Base-by-base conservation (phyloP, 768 basidiomycete species). In the Phylloporus scabripes region DNA sequence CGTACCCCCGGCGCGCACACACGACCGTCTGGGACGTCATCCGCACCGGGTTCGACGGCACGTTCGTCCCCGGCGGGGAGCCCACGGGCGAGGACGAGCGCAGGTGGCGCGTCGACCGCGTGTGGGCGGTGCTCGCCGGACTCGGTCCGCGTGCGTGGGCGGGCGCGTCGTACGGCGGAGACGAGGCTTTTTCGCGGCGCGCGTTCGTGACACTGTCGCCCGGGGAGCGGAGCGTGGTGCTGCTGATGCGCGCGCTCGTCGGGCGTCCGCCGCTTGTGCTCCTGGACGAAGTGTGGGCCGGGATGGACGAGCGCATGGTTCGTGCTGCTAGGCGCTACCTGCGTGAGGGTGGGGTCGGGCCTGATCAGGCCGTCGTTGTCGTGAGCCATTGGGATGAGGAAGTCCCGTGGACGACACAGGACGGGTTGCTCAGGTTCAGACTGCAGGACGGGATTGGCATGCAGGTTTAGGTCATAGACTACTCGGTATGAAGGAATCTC, bases 361-460 rank as follows among this genome's bases (percentile, higher is more conserved):
- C 66, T 10, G 70, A 76, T 37, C 92, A 96, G 70, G 85, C 84
- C 2, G 85, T 92, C 20, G 75, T 97, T 1, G 84, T 90, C 3
- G 79, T 98, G 48, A 91, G 85, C 33, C 93, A 95, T 69, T 92
- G 90, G 82, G 87, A 90, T 54, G 86, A 87, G 32, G 93, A 97
- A 68, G 81, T 93, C 15, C 93, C 93, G 2, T 94, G 92, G 91
- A 73, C 69, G 1, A 62, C 56, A 0, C 72, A 71, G 12, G 82
- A 83, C 45, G 79, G 81, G 0, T 60, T 86, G 38, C 72, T 59
- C 60, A 58, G 50, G 41, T 70, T 69, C 40, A 60, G 48, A 45
- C 51, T 76, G 33, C 65, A 70, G n/a, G 56, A 64, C 5, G 74
- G 74, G 12, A n/a, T 51, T 3, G 70, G 68, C 11, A 54, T 10